Evolutionary conservation across 2,329 filamentous ascomycete species (phyloP).

Genomic region (Fusarium continuum): DNA sequence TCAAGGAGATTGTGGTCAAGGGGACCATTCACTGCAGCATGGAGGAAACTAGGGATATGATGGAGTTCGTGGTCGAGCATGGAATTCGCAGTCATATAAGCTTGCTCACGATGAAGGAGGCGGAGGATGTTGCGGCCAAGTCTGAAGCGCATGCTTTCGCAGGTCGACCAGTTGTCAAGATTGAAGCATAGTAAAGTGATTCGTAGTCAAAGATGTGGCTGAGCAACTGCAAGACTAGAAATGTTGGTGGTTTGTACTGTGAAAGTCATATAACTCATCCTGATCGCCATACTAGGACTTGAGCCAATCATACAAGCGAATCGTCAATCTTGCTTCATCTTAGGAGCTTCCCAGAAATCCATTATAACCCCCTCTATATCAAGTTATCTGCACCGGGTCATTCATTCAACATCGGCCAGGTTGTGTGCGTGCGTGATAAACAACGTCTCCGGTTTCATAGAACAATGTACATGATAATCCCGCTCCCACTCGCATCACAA

Average conservation of each 20-base stretch:
- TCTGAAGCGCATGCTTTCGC: slow-evolving; percentile 1
- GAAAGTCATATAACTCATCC: no score
- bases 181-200: neutral
- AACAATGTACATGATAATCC: slow-evolving; percentile 1
- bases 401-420: neutral
- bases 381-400: slow-evolving; percentile 8
- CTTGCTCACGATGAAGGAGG: slow-evolving; percentile 23
- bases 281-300: no score
- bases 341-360: neutral
- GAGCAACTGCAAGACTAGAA: no score
- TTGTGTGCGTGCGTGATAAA: neutral
- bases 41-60: slow-evolving; percentile 22
- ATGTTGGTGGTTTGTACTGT: no score
- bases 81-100: slow-evolving; percentile 20
- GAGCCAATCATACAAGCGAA: neutral
- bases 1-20: slow-evolving; percentile 25
- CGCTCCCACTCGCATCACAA: slow-evolving; percentile 13
- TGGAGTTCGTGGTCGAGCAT: slow-evolving; percentile 18
- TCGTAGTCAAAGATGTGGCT: neutral
- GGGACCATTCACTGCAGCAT: slow-evolving; percentile 29
- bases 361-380: neutral
- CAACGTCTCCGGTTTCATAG: neutral
- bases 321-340: slow-evolving; percentile 20
- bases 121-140: slow-evolving; percentile 15
- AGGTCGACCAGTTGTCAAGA: slow-evolving; percentile 21